A percentile compares a stretch with the other conserved stretches of the same genome.
Conservation (phyloP, 768 basidiomycete genomes). For the Paxillus rubicundulus region DNA sequence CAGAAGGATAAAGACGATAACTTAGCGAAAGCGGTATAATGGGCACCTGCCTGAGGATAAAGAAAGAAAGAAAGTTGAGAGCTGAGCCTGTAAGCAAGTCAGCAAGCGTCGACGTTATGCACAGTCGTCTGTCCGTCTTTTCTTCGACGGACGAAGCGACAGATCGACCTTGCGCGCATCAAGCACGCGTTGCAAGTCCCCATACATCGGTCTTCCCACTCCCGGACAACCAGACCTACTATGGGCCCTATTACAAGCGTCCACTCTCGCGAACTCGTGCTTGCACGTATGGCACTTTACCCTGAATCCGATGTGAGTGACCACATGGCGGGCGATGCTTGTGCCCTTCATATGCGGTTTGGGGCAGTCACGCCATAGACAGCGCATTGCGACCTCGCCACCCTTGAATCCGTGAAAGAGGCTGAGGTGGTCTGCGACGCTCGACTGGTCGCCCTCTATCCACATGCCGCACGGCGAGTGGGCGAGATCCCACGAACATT, state of each 20-base stretch:
- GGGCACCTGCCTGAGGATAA: not conserved
- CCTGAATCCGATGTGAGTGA: conserved; percentile 31
- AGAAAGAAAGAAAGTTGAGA: not conserved
- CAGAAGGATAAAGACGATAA: conserved; percentile 15
- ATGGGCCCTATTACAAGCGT: conserved; percentile 34
- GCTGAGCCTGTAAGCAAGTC: no score
- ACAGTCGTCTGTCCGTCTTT: conserved; percentile 29
- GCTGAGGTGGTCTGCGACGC: conserved; percentile 31
- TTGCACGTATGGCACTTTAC: conserved; percentile 30
- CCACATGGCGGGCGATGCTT: conserved; percentile 32
- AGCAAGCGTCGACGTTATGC: not conserved
- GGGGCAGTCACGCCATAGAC: conserved; percentile 31
- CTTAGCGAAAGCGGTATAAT: conserved; percentile 2
- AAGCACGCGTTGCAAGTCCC: conserved; percentile 24
- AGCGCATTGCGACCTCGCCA: conserved; percentile 30
- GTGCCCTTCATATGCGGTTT: conserved; percentile 31
- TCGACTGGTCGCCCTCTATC: conserved; percentile 34
- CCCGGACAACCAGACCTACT: conserved; percentile 30
- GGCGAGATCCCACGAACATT: conserved; percentile 28
- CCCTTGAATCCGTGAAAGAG: conserved; percentile 31
- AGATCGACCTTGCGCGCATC: conserved; percentile 28
- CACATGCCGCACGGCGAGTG: conserved; percentile 32
- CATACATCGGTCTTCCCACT: conserved; percentile 31
- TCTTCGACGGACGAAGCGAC: conserved; percentile 24
- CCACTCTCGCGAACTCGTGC: conserved; percentile 33